Base-by-base conservation (phyloP, 139 green algal species). In the Chlamydomonas sphaeroides region DNA sequence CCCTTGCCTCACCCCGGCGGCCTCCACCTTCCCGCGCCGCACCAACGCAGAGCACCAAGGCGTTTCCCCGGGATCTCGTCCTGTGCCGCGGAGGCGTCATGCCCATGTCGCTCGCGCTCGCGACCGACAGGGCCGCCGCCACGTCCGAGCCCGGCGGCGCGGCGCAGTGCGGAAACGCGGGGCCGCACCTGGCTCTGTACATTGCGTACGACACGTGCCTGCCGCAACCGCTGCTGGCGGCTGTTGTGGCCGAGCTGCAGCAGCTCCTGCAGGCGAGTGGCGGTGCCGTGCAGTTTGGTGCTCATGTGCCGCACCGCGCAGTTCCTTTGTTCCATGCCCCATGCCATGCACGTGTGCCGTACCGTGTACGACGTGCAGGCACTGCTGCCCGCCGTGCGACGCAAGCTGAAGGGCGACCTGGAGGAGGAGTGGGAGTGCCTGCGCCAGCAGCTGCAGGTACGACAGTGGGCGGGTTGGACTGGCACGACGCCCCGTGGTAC, bases 141-240 rank as follows among this genome's bases (percentile, higher is more conserved):
- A 3, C 49, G 7, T 26, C 6, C 49, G 10, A 20, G 18, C 18
- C 18, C 49, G 49, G 49, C 49, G 49, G 49, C 49, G 49, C 49
- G 7, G 49, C 18, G 49, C 49, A 56, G 10, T 17, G 49, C 49
- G 25, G 18, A 20, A 17, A 26, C 18, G 10, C 49, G 49, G 49
- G 56, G 32, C 75, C 75, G 20, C 75, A 73, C 5, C 14, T 82
- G 42, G 75, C 75, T 7, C 42, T 82, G 32, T 82, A 82, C 75
- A 32, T 65, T 2, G 65, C 75, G 42, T 82, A 65, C 75, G 33
- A n/a, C 63, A 48, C 32, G 11, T 30, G 25, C 4, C 45, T 82
- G 75, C 75, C 75, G 30, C 62, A 65, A 32, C 21, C n/a, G 42
- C 75, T 82, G 75, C 75, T 82, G 32, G 42, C 63, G 75, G 75